These are phyloP conservation scores for Cryphonectria parasitica DNA, from an alignment of 2,329 filamentous ascomycete species.

Conservation along the genomic window DNA sequence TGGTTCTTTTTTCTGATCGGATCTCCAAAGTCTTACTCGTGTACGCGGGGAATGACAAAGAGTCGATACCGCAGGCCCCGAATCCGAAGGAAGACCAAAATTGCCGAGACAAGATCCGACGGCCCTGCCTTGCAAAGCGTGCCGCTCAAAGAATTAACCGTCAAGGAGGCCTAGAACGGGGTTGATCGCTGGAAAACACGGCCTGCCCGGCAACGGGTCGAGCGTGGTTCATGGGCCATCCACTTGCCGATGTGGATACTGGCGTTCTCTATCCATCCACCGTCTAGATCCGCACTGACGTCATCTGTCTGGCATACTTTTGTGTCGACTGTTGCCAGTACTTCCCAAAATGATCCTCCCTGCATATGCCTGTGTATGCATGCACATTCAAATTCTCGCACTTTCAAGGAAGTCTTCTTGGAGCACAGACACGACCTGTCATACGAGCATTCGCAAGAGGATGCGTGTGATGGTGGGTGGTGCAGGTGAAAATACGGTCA, in stretches of 20 bases:
- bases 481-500: background rate
- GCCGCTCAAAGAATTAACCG: slow-evolving; percentile 13
- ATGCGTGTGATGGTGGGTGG: background rate
- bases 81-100: slow-evolving; percentile 20
- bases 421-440: background rate
- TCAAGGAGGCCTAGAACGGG: slow-evolving; percentile 6
- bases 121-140: background rate
- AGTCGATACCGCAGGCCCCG: background rate
- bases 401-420: background rate
- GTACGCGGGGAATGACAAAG: background rate
- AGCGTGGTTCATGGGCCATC: background rate
- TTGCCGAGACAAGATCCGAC: slow-evolving; percentile 5
- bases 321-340: background rate
- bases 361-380: background rate
- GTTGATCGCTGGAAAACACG: slow-evolving; percentile 17
- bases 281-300: slow-evolving; percentile 24
- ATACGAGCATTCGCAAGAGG: background rate
- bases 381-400: background rate
- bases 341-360: background rate
- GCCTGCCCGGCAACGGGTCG: background rate
- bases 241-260: background rate
- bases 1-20: background rate
- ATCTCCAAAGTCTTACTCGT: background rate
- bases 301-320: slow-evolving; percentile 9
- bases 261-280: slow-evolving; percentile 1